Conservation (phyloP, 2,329 filamentous ascomycete species). For the Triangularia setosa region DNA sequence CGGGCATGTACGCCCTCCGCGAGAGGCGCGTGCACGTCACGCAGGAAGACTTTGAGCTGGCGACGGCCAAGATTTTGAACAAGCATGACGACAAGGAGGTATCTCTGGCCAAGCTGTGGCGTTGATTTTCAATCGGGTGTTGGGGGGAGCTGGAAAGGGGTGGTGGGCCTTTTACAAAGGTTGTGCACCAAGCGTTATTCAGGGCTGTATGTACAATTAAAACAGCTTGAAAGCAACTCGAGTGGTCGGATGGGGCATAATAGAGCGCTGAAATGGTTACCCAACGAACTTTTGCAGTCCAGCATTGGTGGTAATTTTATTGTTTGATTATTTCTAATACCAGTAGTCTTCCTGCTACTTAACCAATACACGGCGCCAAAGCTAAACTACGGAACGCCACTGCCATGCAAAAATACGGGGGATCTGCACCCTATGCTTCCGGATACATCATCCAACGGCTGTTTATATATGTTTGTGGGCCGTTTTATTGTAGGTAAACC, state of each 20-base stretch:
- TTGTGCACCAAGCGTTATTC: not conserved
- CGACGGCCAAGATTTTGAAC: constrained; percentile 98
- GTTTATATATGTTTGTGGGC: not conserved
- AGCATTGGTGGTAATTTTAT: too few relatives aligned
- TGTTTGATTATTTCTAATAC: not conserved
- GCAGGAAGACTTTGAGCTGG: constrained; percentile 97
- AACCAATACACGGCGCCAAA: not conserved
- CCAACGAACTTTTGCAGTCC: too few relatives aligned
- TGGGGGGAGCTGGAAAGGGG: not conserved
- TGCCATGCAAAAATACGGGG: not conserved
- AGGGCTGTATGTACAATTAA: not conserved
- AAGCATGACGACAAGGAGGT: constrained; percentile 99
- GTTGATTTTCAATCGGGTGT: constrained; percentile 14
- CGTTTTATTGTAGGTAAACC: not conserved
- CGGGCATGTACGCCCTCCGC: constrained; percentile 94
- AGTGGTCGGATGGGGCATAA: too few relatives aligned
- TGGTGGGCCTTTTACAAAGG: not conserved
- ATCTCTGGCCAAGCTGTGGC: constrained; percentile 77
- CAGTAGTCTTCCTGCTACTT: not conserved
- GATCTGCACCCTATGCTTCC: not conserved
- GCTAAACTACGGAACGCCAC: not conserved
- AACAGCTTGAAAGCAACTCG: too few relatives aligned
- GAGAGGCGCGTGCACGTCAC: constrained; percentile 97
- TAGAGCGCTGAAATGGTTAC: too few relatives aligned
- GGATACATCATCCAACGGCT: not conserved